These are phyloP conservation scores for Chloranthus sessilifolius DNA, from an alignment of 164 flowering plant species.

Conservation along the genomic window DNA sequence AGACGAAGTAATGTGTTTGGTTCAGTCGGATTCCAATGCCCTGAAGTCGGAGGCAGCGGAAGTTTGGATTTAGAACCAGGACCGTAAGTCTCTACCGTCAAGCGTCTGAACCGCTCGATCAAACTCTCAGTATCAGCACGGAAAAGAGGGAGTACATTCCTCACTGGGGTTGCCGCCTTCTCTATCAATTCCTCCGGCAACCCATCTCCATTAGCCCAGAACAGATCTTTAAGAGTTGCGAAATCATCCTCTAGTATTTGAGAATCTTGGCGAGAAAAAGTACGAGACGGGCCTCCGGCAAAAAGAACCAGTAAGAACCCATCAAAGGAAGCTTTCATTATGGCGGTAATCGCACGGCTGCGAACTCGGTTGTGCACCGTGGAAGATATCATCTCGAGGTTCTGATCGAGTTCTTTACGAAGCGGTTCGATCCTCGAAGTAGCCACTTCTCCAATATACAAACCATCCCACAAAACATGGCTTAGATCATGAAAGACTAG, in stretches of 20 bases:
- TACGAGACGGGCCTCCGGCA: slow-evolving; percentile 82
- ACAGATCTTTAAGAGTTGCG: slow-evolving; percentile 51
- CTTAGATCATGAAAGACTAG: slow-evolving; percentile 62
- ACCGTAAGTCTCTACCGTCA: slow-evolving; percentile 34
- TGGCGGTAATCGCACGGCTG: slow-evolving; percentile 56
- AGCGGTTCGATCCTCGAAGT: slow-evolving; percentile 70
- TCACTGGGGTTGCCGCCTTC: slow-evolving; percentile 43
- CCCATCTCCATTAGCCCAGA: slow-evolving; percentile 87
- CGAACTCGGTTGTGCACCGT: slow-evolving; percentile 62
- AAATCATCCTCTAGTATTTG: slow-evolving; percentile 71
- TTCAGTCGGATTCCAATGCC: slow-evolving; percentile 65
- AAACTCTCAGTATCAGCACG: slow-evolving; percentile 41
- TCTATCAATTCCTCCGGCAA: slow-evolving; percentile 71
- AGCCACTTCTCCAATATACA: slow-evolving; percentile 62
- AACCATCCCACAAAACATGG: slow-evolving; percentile 66
- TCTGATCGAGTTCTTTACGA: slow-evolving; percentile 59
- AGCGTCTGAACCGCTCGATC: slow-evolving; percentile 41
- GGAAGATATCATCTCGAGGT: slow-evolving; percentile 47
- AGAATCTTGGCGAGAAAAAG: slow-evolving; percentile 52
- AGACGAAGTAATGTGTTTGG: slow-evolving; percentile 74
- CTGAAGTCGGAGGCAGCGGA: slow-evolving; percentile 78
- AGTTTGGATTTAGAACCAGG: slow-evolving; percentile 50
- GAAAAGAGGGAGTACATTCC: slow-evolving; percentile 49
- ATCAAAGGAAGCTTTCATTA: slow-evolving; percentile 89
- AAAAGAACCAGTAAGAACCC: slow-evolving; percentile 78